Conservation (phyloP, 2,329 filamentous ascomycete genomes). For the Xylogone sp. region DNA sequence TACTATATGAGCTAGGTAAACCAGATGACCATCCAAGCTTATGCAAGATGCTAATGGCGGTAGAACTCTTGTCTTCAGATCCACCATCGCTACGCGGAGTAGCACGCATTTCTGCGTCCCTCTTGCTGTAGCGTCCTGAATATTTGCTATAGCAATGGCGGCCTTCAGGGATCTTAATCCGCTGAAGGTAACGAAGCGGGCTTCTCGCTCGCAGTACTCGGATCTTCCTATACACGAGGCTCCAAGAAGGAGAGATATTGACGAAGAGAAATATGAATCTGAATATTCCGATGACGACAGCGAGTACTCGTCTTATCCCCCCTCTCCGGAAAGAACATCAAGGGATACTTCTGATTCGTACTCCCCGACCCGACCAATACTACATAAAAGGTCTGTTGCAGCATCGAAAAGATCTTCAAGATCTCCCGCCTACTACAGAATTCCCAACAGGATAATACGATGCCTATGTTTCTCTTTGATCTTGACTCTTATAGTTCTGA, state of each 20-base stretch:
- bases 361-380: conserved; percentile 24
- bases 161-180: conserved; percentile 43
- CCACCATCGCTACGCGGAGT: neutral
- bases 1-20: neutral
- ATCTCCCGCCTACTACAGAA: conserved; percentile 16
- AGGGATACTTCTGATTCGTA: conserved; percentile 26
- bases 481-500: conserved; percentile 68
- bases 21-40: neutral
- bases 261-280: conserved; percentile 33
- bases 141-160: conserved; percentile 34
- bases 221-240: conserved; percentile 6
- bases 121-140: neutral
- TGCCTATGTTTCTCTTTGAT: conserved; percentile 74
- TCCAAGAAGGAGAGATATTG: conserved; percentile 12
- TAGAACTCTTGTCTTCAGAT: neutral
- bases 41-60: neutral
- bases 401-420: conserved; percentile 12
- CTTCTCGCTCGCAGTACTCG: conserved; percentile 20
- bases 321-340: conserved; percentile 21
- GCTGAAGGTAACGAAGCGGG: conserved; percentile 29
- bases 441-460: conserved; percentile 71
- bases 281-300: conserved; percentile 45
- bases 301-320: conserved; percentile 31
- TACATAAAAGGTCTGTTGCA: conserved; percentile 19
- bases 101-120: neutral